Evolutionary conservation across 2,329 filamentous ascomycete species (phyloP).

Genomic region (Emmonsiellopsis sp.): DNA sequence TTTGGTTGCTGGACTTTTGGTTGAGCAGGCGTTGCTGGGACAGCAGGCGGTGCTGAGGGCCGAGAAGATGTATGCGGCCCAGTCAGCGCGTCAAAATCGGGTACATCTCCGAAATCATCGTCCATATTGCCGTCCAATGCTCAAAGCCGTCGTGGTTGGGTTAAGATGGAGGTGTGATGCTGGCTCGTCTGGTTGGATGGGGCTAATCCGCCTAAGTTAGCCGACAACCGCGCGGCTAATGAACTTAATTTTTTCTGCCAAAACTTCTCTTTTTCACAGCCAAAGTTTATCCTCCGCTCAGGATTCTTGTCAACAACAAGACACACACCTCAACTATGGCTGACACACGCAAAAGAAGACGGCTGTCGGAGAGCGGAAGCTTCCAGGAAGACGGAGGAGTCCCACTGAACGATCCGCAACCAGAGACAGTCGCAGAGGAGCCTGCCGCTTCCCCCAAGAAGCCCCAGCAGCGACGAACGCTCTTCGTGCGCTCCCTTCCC

Average conservation of each 20-base stretch:
- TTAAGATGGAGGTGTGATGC: background rate
- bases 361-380: conserved; percentile 20
- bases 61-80: conserved; percentile 13
- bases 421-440: background rate
- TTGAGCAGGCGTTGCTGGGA: conserved; percentile 32
- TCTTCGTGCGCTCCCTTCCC: conserved; percentile 86
- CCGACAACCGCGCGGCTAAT: background rate
- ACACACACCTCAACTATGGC: conserved; percentile 17
- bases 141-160: conserved; percentile 7
- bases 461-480: conserved; percentile 47
- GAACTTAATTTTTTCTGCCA: too few species aligned
- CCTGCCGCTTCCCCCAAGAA: conserved; percentile 11
- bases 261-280: conserved; percentile 1
- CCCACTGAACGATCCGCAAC: background rate
- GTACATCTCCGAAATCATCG: conserved; percentile 40
- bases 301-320: background rate
- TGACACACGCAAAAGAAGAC: conserved; percentile 27
- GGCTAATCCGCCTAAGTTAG: background rate
- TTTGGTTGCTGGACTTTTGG: conserved; percentile 68
- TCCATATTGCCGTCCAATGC: conserved; percentile 29
- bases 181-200: too few species aligned
- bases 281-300: background rate
- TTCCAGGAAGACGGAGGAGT: conserved; percentile 14
- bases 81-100: conserved; percentile 32
- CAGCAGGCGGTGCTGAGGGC: conserved; percentile 17